These are phyloP conservation scores for Cercospora janseana DNA, from an alignment of 2,329 filamentous ascomycete genomes.

Conservation along the genomic window DNA sequence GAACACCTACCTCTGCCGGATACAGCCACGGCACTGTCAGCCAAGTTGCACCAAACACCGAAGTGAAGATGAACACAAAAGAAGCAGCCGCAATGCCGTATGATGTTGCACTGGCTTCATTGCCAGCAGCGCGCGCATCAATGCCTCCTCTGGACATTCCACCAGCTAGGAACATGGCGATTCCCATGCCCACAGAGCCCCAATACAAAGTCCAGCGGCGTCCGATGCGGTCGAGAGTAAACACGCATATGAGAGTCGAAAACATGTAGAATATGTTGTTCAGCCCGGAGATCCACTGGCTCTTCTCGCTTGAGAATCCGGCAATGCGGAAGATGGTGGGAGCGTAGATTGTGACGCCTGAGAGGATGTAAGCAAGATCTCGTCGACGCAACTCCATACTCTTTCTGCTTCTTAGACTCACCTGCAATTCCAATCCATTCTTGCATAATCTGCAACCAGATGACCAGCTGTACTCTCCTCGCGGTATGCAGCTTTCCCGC, in stretches of 20 bases:
- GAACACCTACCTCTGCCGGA: constrained; percentile 21
- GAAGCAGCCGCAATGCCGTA: constrained; percentile 57
- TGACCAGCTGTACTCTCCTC: constrained; percentile 40
- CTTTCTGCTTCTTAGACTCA: neutral
- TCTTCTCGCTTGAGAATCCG: constrained; percentile 37
- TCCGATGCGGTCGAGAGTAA: constrained; percentile 39
- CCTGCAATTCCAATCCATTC: constrained; percentile 36
- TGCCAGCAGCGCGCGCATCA: constrained; percentile 28
- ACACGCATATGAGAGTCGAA: constrained; percentile 39
- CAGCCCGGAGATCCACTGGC: constrained; percentile 44
- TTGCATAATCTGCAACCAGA: constrained; percentile 44
- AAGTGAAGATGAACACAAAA: constrained; percentile 69
- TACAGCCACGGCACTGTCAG: constrained; percentile 54
- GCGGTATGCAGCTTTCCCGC: constrained; percentile 38
- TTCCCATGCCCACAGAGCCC: constrained; percentile 38
- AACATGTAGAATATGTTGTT: constrained; percentile 42
- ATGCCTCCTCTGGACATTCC: constrained; percentile 35
- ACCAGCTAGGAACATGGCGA: constrained; percentile 37
- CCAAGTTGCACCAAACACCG: constrained; percentile 64
- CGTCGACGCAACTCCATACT: neutral
- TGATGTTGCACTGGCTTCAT: constrained; percentile 25
- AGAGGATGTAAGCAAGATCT: constrained; percentile 11
- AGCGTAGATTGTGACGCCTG: constrained; percentile 41
- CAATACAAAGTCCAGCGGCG: constrained; percentile 38
- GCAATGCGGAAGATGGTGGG: constrained; percentile 38